Evolutionary conservation across 495 filamentous ascomycete genomes (phyloP), one percentile per base, ranked within the genome.

Genomic region (Penicillium mononematosum): DNA sequence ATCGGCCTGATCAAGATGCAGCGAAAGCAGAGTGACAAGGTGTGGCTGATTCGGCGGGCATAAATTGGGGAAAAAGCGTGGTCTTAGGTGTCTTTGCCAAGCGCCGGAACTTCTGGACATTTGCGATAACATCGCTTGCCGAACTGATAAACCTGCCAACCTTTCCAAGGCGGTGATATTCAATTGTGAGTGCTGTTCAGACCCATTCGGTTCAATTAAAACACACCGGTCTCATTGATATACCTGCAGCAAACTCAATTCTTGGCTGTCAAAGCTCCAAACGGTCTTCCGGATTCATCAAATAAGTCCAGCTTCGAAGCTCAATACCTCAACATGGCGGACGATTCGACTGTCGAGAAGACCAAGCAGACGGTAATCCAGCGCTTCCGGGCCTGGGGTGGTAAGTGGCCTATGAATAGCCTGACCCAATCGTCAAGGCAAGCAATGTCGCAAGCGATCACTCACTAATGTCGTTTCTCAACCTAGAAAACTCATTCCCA

Each of bases 401-500:
- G 89, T 92, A 83, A 66, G 85, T 78, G 47, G 51, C 24, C 10
- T 16, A 19, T 19, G 12, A 19, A 25, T 11, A 24, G 10, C 16
- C 39, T 45, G 6, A 20, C 5, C 29, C 11, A 24, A 24, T 0
- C 10, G 14, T 7, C 38, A 29, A 45, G 24, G 2, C 50, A 9
- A 25, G 34, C 34, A 10, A 45, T 22, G 7, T 22, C n/a, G 16
- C 19, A 19, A 34, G 45, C 39, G 20, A n/a, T 22, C 31, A 50
- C 3, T 49, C 34, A 42, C 48, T 62, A 31, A 62, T 17, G 14
- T n/a, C 9, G 36, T 45, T n/a, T 39, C 17, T 50, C 58, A 61
- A 12, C 42, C 1, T 47, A 96, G 92, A 89, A 75, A 88, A 88
- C 58, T 81, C 92, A 32, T 76, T 96, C 29, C 88, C 92, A 14